Conservation (phyloP, 257 asterid genomes). For the Oldenlandia corymbosa region DNA sequence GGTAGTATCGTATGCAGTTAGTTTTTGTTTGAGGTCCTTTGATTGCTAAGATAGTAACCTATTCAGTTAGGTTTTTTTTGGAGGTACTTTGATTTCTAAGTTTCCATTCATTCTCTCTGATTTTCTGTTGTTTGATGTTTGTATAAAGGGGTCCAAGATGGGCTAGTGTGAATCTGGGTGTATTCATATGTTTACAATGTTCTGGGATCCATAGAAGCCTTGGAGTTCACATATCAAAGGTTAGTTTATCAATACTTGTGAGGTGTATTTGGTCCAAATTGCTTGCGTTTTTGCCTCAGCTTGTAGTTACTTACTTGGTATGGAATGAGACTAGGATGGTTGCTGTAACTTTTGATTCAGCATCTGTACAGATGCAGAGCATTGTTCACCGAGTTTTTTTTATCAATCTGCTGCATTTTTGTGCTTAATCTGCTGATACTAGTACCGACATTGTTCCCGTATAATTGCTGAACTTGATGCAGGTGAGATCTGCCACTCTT, state of each 20-base stretch:
- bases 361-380: not conserved
- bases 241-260: not conserved
- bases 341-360: not conserved
- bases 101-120: not conserved
- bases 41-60: not conserved
- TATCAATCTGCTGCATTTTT: not conserved
- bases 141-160: conserved; percentile 40
- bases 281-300: not conserved
- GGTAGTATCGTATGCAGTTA: not conserved
- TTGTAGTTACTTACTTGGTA: not conserved
- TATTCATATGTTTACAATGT: conserved; percentile 43
- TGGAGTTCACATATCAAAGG: conserved; percentile 48
- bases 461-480: conserved; percentile 3
- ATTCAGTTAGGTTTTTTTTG: not conserved
- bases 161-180: conserved; percentile 45
- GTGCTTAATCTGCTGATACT: not conserved
- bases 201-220: conserved; percentile 43
- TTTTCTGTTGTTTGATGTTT: conserved; percentile 1
- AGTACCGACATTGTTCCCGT: not conserved
- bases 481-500: conserved; percentile 45
- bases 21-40: not conserved
- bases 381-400: not conserved
- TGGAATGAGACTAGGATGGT: not conserved
- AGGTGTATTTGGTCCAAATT: not conserved
- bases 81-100: not conserved